Percentiles rank a stretch among this genome's conserved stretches.
Conservation (phyloP, 805 yeast genomes). For the Barnettozyma wickerhamii region DNA sequence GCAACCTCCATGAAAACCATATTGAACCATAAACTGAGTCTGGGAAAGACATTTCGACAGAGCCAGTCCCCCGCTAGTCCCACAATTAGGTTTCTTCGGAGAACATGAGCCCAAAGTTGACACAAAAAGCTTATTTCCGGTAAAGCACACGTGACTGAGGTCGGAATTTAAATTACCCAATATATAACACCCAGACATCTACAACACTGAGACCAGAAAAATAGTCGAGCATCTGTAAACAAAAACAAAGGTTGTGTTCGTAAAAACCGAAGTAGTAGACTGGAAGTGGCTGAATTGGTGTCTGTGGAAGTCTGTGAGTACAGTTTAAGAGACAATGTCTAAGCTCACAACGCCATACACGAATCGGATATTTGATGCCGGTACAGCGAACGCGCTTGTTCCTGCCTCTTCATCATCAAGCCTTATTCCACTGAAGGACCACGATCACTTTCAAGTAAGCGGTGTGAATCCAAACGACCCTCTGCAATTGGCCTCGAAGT, state of each 20-base stretch:
- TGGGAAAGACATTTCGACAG: no score
- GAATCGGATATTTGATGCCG: constrained; percentile 16
- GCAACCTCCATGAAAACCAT: no score
- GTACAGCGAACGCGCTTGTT: constrained; percentile 2
- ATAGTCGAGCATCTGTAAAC: constrained; percentile 7
- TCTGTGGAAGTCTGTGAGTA: not conserved
- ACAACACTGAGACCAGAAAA: not conserved
- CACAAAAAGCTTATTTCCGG: not conserved
- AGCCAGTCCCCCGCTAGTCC: no score
- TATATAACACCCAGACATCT: constrained; percentile 2
- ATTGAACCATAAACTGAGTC: no score
- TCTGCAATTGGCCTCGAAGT: constrained; percentile 55
- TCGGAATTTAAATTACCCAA: no score
- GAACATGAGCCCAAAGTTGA: no score
- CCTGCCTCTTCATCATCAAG: constrained; percentile 11
- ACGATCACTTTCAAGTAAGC: constrained; percentile 29
- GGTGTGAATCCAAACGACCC: constrained; percentile 33
- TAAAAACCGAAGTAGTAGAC: not conserved
- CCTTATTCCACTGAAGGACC: constrained; percentile 16
- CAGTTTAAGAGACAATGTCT: constrained; percentile 14
- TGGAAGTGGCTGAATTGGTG: not conserved
- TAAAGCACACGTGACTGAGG: not conserved
- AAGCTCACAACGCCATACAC: constrained; percentile 23
- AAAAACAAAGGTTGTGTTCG: not conserved
- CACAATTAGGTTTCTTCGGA: no score